Evolutionary conservation across 306 rosid genomes (phyloP).

Genomic region (Styphnolobium japonicum): DNA sequence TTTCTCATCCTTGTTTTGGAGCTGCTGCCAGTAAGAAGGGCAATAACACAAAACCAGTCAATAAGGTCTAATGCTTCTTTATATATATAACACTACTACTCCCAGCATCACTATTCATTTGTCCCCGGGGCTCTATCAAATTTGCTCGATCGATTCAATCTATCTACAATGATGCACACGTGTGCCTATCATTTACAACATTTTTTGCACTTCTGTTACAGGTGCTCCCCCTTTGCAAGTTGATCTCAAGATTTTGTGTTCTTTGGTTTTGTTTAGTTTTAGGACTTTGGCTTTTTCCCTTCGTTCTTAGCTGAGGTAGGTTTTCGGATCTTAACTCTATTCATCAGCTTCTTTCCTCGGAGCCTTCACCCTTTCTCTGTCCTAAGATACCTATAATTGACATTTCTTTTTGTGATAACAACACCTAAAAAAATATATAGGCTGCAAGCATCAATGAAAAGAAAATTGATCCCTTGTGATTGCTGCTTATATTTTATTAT

Average conservation of each 20-base stretch:
- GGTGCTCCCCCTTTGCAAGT: constrained; percentile 30
- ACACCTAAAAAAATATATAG: constrained; percentile 18
- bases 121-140: constrained; percentile 33
- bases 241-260: constrained; percentile 21
- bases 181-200: constrained; percentile 40
- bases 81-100: neutral
- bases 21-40: constrained; percentile 12
- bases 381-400: constrained; percentile 32
- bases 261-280: constrained; percentile 7
- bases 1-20: neutral
- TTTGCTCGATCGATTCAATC: constrained; percentile 36
- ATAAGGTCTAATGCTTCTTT: constrained; percentile 12
- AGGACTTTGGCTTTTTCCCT: neutral
- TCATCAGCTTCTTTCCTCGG: neutral
- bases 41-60: constrained; percentile 8
- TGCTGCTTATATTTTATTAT: constrained; percentile 42
- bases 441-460: constrained; percentile 26
- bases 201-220: constrained; percentile 40
- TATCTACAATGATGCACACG: constrained; percentile 42
- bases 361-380: neutral
- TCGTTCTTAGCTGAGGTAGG: neutral
- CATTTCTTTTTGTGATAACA: constrained; percentile 33
- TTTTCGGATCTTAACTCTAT: constrained; percentile 20
- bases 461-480: constrained; percentile 37
- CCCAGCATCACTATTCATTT: constrained; percentile 32